Evolutionary conservation across 495 filamentous ascomycete genomes (phyloP).

Genomic region (Cercophora samala): DNA sequence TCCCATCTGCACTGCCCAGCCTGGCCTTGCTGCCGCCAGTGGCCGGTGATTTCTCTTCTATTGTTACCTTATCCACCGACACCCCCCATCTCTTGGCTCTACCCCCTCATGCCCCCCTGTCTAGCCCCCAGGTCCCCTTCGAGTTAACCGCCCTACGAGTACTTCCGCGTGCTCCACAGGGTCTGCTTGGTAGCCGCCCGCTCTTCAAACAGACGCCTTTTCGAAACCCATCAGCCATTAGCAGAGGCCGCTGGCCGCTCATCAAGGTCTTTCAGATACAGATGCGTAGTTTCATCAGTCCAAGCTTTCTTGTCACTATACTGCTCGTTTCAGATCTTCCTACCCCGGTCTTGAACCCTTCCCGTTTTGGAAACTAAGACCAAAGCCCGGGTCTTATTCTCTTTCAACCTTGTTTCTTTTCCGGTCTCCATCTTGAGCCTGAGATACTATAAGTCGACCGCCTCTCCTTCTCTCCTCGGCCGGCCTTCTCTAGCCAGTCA

Average conservation of each 20-base stretch:
- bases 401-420: conserved; percentile 21
- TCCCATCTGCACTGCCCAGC: background rate
- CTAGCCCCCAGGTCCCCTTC: conserved; percentile 14
- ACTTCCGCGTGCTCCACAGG: conserved; percentile 23
- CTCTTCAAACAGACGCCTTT: conserved; percentile 50
- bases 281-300: conserved; percentile 45
- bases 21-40: background rate
- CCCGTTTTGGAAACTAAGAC: conserved; percentile 15
- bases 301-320: conserved; percentile 36
- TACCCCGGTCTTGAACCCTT: conserved; percentile 21
- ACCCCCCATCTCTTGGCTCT: conserved; percentile 3
- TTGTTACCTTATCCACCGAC: conserved; percentile 7
- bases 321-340: conserved; percentile 46
- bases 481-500: conserved; percentile 27
- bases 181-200: conserved; percentile 46
- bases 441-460: conserved; percentile 36
- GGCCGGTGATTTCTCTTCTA: background rate
- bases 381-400: conserved; percentile 10
- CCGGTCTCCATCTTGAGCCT: conserved; percentile 23
- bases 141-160: conserved; percentile 44
- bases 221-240: conserved; percentile 46
- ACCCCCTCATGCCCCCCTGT: conserved; percentile 15
- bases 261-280: conserved; percentile 48
- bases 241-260: conserved; percentile 39
- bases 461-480: conserved; percentile 24